Evolutionary conservation across 2,329 filamentous ascomycete species (phyloP).

Genomic region (Drechslerella coelobrocha): DNA sequence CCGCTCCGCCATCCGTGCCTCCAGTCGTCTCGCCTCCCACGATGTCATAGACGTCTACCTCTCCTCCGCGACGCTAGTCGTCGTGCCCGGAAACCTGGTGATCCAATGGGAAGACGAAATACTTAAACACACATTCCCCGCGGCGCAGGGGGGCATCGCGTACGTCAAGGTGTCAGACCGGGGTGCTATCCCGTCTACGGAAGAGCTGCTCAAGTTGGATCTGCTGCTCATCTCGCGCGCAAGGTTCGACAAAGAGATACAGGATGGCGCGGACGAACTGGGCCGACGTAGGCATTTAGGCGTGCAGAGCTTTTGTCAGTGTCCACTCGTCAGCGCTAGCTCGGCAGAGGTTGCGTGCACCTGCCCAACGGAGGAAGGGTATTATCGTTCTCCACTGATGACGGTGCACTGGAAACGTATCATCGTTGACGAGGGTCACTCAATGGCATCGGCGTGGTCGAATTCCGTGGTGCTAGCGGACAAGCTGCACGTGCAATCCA

Average conservation of each 20-base stretch:
- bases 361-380: slow-evolving; percentile 58
- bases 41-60: slow-evolving; percentile 63
- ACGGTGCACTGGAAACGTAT: slow-evolving; percentile 82
- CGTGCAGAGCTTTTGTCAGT: slow-evolving; percentile 53
- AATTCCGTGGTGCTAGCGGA: slow-evolving; percentile 65
- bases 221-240: slow-evolving; percentile 77
- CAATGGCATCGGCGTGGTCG: slow-evolving; percentile 74
- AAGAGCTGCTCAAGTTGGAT: slow-evolving; percentile 72
- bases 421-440: slow-evolving; percentile 91
- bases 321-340: slow-evolving; percentile 60
- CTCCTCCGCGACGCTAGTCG: slow-evolving; percentile 74
- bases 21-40: neutral
- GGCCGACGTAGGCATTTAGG: slow-evolving; percentile 58
- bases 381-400: slow-evolving; percentile 69
- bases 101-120: slow-evolving; percentile 86
- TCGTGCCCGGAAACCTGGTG: slow-evolving; percentile 83
- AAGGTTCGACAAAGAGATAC: slow-evolving; percentile 73
- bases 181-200: slow-evolving; percentile 64
- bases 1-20: neutral
- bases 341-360: slow-evolving; percentile 59
- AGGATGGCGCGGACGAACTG: slow-evolving; percentile 61
- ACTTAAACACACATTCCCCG: slow-evolving; percentile 67
- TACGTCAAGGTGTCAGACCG: slow-evolving; percentile 18
- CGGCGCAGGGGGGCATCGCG: slow-evolving; percentile 59
- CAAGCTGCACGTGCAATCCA: slow-evolving; percentile 69